A percentile compares a stretch with the other conserved stretches of the same genome.
These are phyloP conservation scores for Ogataea nonfermentans DNA, from an alignment of 805 yeast genomes.

Conservation along the genomic window DNA sequence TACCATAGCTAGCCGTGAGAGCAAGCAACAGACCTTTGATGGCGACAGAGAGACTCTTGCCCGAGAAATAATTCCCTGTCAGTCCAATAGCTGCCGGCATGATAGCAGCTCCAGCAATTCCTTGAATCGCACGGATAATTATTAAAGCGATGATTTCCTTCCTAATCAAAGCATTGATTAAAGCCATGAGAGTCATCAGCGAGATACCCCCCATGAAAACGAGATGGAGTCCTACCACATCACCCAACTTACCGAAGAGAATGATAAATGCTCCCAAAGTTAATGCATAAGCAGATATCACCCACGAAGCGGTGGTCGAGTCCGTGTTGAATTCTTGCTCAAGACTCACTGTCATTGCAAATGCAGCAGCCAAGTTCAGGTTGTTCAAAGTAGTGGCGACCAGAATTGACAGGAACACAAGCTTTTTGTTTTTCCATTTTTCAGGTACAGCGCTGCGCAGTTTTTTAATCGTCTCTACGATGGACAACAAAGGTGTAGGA, in stretches of 20 bases:
- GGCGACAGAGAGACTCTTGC: slow-evolving; percentile 15
- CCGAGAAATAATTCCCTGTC: slow-evolving; percentile 25
- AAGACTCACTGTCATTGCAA: slow-evolving; percentile 23
- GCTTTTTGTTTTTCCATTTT: background rate
- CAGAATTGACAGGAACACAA: slow-evolving; percentile 15
- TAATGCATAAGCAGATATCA: slow-evolving; percentile 41
- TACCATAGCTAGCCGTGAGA: slow-evolving; percentile 32
- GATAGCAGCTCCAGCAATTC: slow-evolving; percentile 41
- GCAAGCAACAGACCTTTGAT: slow-evolving; percentile 20
- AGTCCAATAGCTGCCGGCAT: slow-evolving; percentile 34
- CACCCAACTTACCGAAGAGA: slow-evolving; percentile 39
- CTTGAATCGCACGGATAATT: slow-evolving; percentile 45
- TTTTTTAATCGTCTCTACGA: too few species aligned
- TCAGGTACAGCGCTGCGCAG: too few species aligned
- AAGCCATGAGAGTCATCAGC: slow-evolving; percentile 23
- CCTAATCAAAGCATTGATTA: slow-evolving; percentile 38
- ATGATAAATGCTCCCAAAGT: slow-evolving; percentile 45
- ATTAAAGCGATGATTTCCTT: slow-evolving; percentile 37
- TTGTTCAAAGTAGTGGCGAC: slow-evolving; percentile 25
- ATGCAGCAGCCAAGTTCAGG: slow-evolving; percentile 27
- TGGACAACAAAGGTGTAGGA: too few species aligned
- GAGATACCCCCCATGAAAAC: slow-evolving; percentile 5
- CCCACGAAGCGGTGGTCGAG: slow-evolving; percentile 41
- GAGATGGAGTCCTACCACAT: slow-evolving; percentile 8
- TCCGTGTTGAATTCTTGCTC: slow-evolving; percentile 39